phyloP scores from a whole-genome alignment of 169 alveolate genomes.

The Babesia sp. region DNA sequence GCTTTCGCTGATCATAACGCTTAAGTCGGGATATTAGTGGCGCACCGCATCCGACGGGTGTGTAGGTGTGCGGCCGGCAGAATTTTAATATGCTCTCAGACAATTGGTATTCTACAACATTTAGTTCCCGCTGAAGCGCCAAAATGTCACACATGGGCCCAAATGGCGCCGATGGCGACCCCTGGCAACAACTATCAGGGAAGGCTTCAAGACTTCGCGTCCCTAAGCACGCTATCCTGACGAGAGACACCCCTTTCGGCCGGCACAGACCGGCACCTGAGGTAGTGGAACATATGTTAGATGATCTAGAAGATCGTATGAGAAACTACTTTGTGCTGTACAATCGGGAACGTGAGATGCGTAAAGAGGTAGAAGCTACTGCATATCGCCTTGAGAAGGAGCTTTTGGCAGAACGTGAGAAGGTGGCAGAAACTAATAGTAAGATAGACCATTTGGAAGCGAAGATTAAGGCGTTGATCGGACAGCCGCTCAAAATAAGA shows the following conservation, averaged over 20 bases:
- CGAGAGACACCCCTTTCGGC: slow-evolving; percentile 67
- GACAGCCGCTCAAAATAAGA: slow-evolving; percentile 78
- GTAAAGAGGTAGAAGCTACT: slow-evolving; percentile 74
- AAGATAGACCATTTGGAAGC: slow-evolving; percentile 71
- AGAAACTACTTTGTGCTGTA: slow-evolving; percentile 79
- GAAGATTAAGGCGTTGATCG: slow-evolving; percentile 75
- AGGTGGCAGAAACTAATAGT: slow-evolving; percentile 66
- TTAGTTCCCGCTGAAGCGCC: neutral
- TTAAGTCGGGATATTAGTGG: neutral
- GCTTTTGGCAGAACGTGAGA: slow-evolving; percentile 63
- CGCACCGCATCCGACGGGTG: slow-evolving; percentile 9
- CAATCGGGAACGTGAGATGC: slow-evolving; percentile 77
- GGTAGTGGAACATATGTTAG: slow-evolving; percentile 80
- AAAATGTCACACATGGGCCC: slow-evolving; percentile 6
- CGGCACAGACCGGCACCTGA: slow-evolving; percentile 77
- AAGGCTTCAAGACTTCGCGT: slow-evolving; percentile 40
- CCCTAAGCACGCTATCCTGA: slow-evolving; percentile 58
- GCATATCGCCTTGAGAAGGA: slow-evolving; percentile 79
- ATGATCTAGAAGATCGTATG: slow-evolving; percentile 78
- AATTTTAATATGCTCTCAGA: neutral
- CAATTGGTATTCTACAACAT: neutral
- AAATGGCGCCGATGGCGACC: slow-evolving; percentile 11
- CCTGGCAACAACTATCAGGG: slow-evolving; percentile 63
- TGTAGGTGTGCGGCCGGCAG: slow-evolving; percentile 8
- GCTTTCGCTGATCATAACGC: too few relatives aligned